Conservation (phyloP, 2,329 filamentous ascomycete species). For the Xylariaceae sp. region DNA sequence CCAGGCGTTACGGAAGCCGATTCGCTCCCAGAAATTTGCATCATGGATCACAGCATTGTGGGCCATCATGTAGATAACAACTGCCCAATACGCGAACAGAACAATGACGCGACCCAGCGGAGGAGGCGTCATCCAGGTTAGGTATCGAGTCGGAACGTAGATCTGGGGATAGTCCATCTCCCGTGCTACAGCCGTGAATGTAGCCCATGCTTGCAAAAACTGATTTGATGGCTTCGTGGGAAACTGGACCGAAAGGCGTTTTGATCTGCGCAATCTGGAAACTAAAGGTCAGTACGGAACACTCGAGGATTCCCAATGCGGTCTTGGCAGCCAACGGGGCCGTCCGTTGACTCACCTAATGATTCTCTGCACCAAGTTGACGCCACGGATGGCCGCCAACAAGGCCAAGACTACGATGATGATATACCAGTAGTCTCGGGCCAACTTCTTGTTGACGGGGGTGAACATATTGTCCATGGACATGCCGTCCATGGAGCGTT, state of each 20-base stretch:
- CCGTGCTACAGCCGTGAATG: slow-evolving; percentile 51
- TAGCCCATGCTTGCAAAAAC: slow-evolving; percentile 51
- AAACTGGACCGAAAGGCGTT: slow-evolving; percentile 40
- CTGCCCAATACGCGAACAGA: slow-evolving; percentile 52
- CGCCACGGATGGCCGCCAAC: slow-evolving; percentile 37
- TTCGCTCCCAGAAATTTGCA: slow-evolving; percentile 56
- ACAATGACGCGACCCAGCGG: slow-evolving; percentile 52
- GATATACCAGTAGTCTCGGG: slow-evolving; percentile 55
- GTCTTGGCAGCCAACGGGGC: background rate
- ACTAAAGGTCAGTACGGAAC: slow-evolving; percentile 1
- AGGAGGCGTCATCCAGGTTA: slow-evolving; percentile 55
- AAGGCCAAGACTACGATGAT: slow-evolving; percentile 45
- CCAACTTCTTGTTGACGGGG: slow-evolving; percentile 45
- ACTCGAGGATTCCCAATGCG: background rate
- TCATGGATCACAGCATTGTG: slow-evolving; percentile 46
- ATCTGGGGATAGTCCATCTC: slow-evolving; percentile 54
- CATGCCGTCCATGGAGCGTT: slow-evolving; percentile 13
- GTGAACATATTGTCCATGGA: slow-evolving; percentile 36
- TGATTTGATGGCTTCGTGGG: slow-evolving; percentile 48
- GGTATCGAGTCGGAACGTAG: slow-evolving; percentile 40
- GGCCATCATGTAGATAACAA: slow-evolving; percentile 54
- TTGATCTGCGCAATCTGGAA: slow-evolving; percentile 43
- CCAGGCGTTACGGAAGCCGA: slow-evolving; percentile 65
- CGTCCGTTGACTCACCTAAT: slow-evolving; percentile 36
- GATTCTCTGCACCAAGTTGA: slow-evolving; percentile 41